These are phyloP conservation scores for Nissolia schottii DNA, from an alignment of 306 rosid genomes.

Conservation along the genomic window DNA sequence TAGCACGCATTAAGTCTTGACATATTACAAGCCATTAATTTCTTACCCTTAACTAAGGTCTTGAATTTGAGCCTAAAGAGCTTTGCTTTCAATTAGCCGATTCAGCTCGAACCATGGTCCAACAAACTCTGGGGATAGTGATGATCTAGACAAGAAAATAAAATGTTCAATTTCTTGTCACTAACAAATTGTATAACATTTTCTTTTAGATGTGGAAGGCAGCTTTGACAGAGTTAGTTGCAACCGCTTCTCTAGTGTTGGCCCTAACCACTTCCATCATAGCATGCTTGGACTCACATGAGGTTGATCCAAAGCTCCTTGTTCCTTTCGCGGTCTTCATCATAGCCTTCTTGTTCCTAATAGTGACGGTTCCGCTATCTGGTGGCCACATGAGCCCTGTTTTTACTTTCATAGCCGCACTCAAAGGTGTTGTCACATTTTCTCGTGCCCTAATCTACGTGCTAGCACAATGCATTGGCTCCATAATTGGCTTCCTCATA, in stretches of 20 bases:
- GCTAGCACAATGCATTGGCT: conserved; percentile 57
- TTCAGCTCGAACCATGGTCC: too few relatives aligned
- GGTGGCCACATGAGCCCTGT: conserved; percentile 76
- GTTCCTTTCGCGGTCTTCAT: conserved; percentile 63
- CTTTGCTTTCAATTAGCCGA: too few relatives aligned
- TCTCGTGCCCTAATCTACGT: conserved; percentile 37
- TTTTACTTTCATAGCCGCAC: conserved; percentile 51
- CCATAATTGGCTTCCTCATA: conserved; percentile 47
- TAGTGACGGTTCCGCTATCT: conserved; percentile 61
- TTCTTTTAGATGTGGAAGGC: conserved; percentile 63
- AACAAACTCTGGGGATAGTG: too few relatives aligned
- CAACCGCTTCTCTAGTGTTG: conserved; percentile 52
- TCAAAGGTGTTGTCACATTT: conserved; percentile 30
- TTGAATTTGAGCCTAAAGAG: too few relatives aligned
- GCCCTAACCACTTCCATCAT: conserved; percentile 47
- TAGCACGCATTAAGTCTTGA: background rate
- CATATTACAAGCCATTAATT: too few relatives aligned
- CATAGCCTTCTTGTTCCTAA: conserved; percentile 58
- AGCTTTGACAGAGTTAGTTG: conserved; percentile 56
- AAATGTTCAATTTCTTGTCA: background rate
- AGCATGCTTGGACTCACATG: conserved; percentile 60
- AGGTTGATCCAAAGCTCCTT: conserved; percentile 46
- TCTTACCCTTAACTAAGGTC: too few relatives aligned
- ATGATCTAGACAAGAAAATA: too few relatives aligned
- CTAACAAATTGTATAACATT: background rate